Percentiles rank a stretch among this genome's conserved stretches.
Conservation (phyloP, 2,329 filamentous ascomycete genomes). For the Calonectria hawksworthii region DNA sequence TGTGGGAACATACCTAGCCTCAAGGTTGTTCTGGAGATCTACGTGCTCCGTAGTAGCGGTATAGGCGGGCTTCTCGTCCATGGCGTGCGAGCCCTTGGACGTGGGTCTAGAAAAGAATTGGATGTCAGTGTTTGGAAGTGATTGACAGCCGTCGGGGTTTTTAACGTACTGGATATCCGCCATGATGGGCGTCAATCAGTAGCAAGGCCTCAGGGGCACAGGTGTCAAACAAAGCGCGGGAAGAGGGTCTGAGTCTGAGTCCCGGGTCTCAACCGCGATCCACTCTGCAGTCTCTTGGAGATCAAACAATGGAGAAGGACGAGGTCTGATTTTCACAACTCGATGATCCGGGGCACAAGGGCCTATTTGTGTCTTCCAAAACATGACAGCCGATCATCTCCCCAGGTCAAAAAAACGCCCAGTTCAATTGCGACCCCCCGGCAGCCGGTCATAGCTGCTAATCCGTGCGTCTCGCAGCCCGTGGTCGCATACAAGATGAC, state of each 20-base stretch:
- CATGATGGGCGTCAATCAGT: slow-evolving; percentile 37
- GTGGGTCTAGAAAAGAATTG: slow-evolving; percentile 6
- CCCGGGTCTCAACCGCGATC: slow-evolving; percentile 1
- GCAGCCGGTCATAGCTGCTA: not conserved
- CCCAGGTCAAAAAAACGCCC: not conserved
- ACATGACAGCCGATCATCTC: not conserved
- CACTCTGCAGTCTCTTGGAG: slow-evolving; percentile 1
- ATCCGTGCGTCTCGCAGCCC: slow-evolving; percentile 13
- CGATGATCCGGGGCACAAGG: slow-evolving; percentile 15
- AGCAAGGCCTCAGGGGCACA: slow-evolving; percentile 15
- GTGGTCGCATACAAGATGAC: not conserved
- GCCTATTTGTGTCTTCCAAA: slow-evolving; percentile 23
- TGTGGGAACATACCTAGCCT: slow-evolving; percentile 56
- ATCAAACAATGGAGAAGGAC: slow-evolving; percentile 24
- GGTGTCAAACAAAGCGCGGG: slow-evolving; percentile 22
- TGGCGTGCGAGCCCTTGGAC: slow-evolving; percentile 31
- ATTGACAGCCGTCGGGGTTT: not conserved
- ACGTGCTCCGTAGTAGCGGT: slow-evolving; percentile 47
- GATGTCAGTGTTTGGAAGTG: slow-evolving; percentile 4
- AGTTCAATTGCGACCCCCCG: not conserved
- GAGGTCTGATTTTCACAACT: slow-evolving; percentile 4
- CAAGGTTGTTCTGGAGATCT: slow-evolving; percentile 56
- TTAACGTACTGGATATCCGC: slow-evolving; percentile 39
- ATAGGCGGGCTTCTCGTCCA: slow-evolving; percentile 46
- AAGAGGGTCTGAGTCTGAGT: slow-evolving; percentile 18